A percentile compares a stretch with the other conserved stretches of the same genome.
Evolutionary conservation across 2,329 filamentous ascomycete genomes (phyloP).

Genomic region (Sclerotinia nivalis): DNA sequence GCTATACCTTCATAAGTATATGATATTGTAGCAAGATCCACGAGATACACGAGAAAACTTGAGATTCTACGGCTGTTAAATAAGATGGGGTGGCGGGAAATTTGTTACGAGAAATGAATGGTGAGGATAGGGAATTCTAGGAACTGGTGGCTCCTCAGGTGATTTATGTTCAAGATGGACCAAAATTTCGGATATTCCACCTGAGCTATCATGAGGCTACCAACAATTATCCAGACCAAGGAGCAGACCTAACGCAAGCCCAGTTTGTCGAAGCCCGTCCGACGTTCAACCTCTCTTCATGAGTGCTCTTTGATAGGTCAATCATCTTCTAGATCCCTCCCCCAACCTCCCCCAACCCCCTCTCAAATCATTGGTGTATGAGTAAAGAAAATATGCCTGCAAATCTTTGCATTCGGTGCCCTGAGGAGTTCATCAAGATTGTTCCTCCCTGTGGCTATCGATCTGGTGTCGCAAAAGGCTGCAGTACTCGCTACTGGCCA

Average conservation of each 20-base stretch:
- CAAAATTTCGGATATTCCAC: not conserved
- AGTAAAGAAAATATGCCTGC: not conserved
- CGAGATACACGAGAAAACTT: not conserved
- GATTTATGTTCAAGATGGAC: not conserved
- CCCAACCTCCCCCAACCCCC: too few species aligned
- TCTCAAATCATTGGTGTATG: not conserved
- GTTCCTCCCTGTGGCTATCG: not conserved
- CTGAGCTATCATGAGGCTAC: not conserved
- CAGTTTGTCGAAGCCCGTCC: not conserved
- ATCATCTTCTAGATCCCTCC: too few species aligned
- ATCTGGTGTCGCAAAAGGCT: not conserved
- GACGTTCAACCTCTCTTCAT: not conserved
- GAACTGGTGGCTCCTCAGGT: not conserved
- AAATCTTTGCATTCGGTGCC: not conserved
- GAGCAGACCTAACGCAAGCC: not conserved
- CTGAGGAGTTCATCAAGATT: not conserved
- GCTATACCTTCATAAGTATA: not conserved
- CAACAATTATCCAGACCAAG: not conserved
- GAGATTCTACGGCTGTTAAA: too few species aligned
- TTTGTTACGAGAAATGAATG: too few species aligned
- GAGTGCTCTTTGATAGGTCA: too few species aligned
- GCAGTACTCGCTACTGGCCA: not conserved
- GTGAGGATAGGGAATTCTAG: not conserved
- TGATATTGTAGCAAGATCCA: not conserved
- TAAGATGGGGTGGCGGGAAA: not conserved